These are phyloP conservation scores for Kentomonas sorsogonicus DNA, from an alignment of 208 protist species.

Conservation along the genomic window DNA sequence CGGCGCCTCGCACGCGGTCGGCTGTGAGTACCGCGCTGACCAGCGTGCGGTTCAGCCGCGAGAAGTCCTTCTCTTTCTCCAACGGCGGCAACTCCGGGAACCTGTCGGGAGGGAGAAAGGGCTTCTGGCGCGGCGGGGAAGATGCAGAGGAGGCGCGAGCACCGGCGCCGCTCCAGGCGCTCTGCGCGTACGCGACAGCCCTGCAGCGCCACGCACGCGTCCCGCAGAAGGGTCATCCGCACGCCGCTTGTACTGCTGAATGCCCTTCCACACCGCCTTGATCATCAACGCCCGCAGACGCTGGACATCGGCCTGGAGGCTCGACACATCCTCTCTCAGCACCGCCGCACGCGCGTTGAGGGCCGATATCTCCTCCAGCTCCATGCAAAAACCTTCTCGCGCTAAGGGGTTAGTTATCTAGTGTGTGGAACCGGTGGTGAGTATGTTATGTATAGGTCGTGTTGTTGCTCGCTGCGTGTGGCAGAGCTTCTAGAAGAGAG, in stretches of 20 bases:
- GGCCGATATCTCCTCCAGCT: no score
- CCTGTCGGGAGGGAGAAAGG: conserved; percentile 21
- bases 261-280: conserved; percentile 52
- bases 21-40: neutral
- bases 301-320: conserved; percentile 32
- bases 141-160: neutral
- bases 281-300: conserved; percentile 41
- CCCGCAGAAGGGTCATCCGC: no score
- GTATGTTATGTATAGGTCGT: no score
- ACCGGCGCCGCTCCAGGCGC: neutral
- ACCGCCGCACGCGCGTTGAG: conserved; percentile 17
- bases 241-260: no score
- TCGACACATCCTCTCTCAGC: conserved; percentile 25
- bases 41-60: neutral
- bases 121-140: conserved; percentile 12
- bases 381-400: no score
- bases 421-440: no score
- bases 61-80: neutral
- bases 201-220: no score
- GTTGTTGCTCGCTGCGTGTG: no score
- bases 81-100: neutral
- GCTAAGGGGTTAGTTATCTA: no score
- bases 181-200: neutral
- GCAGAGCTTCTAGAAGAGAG: no score
- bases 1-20: no score